Evolutionary conservation across 108 stramenopile species (phyloP).

Genomic region (Nitzschia sp.): DNA sequence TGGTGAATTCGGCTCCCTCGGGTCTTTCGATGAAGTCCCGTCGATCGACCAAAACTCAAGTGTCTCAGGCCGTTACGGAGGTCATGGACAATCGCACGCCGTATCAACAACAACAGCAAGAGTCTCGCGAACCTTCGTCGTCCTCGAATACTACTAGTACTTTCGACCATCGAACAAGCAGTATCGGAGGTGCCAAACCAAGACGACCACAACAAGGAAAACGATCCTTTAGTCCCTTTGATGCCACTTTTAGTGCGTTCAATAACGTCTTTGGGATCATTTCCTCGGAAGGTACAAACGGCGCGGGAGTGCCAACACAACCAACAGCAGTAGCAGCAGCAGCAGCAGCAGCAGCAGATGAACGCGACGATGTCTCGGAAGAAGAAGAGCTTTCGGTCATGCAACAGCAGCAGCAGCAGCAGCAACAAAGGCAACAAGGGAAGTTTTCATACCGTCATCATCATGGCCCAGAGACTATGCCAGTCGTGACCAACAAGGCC

Average conservation of each 20-base stretch:
- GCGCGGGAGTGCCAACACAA: no score
- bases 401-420: constrained; percentile 2
- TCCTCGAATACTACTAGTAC: not conserved
- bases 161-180: not conserved
- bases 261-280: no score
- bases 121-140: not conserved
- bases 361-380: not conserved
- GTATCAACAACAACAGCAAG: not conserved
- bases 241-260: no score
- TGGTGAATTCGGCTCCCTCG: not conserved
- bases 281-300: no score
- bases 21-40: not conserved
- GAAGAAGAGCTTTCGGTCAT: no score
- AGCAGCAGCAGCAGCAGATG: not conserved
- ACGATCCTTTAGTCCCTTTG: no score
- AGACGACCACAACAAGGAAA: no score
- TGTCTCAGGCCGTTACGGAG: not conserved
- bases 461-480: constrained; percentile 1
- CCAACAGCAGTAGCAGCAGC: no score
- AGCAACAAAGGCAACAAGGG: not conserved
- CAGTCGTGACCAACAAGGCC: not conserved
- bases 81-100: constrained; percentile 2
- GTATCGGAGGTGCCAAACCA: not conserved
- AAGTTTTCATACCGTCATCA: not conserved
- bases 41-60: constrained; percentile 4